phyloP scores from a whole-genome alignment of 2,329 filamentous ascomycete genomes.

The Ramichloridium luteum region DNA sequence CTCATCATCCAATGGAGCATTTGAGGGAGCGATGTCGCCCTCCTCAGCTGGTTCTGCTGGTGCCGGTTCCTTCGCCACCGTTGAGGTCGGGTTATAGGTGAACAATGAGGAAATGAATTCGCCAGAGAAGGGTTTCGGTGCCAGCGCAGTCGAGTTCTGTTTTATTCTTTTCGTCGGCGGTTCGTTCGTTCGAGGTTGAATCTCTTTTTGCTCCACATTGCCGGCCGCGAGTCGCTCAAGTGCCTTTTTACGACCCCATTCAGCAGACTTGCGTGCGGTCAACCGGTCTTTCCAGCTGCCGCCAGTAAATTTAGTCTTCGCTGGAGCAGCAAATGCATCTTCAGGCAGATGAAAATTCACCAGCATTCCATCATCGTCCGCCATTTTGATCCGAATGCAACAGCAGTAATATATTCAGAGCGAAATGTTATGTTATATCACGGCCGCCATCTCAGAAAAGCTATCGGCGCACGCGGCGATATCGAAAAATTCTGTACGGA shows the following conservation, averaged over 20 bases:
- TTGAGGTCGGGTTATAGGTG: slow-evolving; percentile 70
- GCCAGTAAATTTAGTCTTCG: slow-evolving; percentile 61
- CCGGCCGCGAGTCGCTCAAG: slow-evolving; percentile 16
- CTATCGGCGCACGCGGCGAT: too few relatives aligned
- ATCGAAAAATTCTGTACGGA: too few relatives aligned
- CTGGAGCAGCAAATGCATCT: slow-evolving; percentile 53
- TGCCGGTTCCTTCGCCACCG: slow-evolving; percentile 35
- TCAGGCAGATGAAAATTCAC: slow-evolving; percentile 72
- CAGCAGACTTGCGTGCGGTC: slow-evolving; percentile 58
- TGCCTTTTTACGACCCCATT: slow-evolving; percentile 38
- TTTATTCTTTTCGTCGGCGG: too few relatives aligned
- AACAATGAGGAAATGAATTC: slow-evolving; percentile 79
- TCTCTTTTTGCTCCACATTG: too few relatives aligned
- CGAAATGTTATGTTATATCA: not conserved
- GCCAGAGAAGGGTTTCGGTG: slow-evolving; percentile 11
- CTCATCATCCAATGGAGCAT: slow-evolving; percentile 76
- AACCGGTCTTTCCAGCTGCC: slow-evolving; percentile 88
- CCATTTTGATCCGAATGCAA: slow-evolving; percentile 35
- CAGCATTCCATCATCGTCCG: slow-evolving; percentile 93
- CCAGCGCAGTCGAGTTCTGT: too few relatives aligned
- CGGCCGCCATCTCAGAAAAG: too few relatives aligned
- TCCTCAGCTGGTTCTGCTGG: slow-evolving; percentile 31
- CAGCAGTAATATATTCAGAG: not conserved
- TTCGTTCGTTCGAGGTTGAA: too few relatives aligned
- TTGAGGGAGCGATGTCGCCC: slow-evolving; percentile 56